A percentile compares a stretch with the other conserved stretches of the same genome.
phyloP scores from a whole-genome alignment of 495 filamentous ascomycete species.

The Evansstolkia leycettana region DNA sequence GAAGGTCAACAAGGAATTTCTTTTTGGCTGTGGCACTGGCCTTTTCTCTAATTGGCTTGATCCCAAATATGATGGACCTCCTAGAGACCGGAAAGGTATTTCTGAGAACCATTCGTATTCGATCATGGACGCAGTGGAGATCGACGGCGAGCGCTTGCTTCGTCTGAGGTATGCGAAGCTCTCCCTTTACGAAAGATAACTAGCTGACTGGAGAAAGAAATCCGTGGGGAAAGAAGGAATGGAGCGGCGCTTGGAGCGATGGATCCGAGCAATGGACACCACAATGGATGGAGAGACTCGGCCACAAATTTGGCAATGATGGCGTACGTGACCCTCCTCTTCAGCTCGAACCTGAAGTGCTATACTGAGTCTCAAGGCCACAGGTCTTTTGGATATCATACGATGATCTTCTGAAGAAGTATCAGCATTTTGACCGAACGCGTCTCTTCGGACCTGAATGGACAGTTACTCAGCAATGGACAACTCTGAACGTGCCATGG shows the following conservation, averaged over 20 bases:
- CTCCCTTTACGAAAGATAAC: neutral
- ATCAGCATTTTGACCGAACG: slow-evolving; percentile 71
- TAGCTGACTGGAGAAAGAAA: slow-evolving; percentile 35
- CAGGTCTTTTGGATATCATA: slow-evolving; percentile 63
- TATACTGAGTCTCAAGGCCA: too few relatives aligned
- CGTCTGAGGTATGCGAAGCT: slow-evolving; percentile 41
- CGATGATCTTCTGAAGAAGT: slow-evolving; percentile 73
- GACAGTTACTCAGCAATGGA: slow-evolving; percentile 78
- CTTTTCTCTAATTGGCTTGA: slow-evolving; percentile 45
- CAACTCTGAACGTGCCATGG: slow-evolving; percentile 75
- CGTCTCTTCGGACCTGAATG: slow-evolving; percentile 79
- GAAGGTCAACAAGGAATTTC: slow-evolving; percentile 74
- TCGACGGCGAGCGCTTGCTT: slow-evolving; percentile 61
- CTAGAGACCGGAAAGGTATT: slow-evolving; percentile 56
- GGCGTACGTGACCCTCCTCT: slow-evolving; percentile 30
- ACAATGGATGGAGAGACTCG: slow-evolving; percentile 69
- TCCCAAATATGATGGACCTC: slow-evolving; percentile 21
- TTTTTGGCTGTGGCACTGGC: slow-evolving; percentile 75
- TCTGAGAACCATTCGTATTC: slow-evolving; percentile 79
- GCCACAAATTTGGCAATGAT: slow-evolving; percentile 81
- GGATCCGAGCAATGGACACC: slow-evolving; percentile 88
- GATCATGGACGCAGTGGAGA: slow-evolving; percentile 69
- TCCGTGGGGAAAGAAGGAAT: slow-evolving; percentile 80
- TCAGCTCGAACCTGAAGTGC: too few relatives aligned
- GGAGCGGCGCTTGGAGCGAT: slow-evolving; percentile 75